Evolutionary conservation across 2,329 filamentous ascomycete species (phyloP).

Genomic region (Diaporthe velutina): DNA sequence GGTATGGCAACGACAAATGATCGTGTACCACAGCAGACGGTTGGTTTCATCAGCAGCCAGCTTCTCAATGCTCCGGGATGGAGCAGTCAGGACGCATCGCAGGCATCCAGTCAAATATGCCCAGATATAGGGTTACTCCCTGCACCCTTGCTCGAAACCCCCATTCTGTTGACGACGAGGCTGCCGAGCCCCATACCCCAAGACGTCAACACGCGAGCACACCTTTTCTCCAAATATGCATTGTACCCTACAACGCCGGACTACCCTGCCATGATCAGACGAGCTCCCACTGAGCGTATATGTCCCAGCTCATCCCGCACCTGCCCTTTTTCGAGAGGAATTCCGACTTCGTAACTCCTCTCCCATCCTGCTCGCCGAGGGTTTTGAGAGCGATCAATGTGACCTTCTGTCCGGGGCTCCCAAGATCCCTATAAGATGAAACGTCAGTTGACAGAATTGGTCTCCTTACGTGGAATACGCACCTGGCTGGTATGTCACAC

Average conservation of each 20-base stretch:
- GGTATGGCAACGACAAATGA: not conserved
- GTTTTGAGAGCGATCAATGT: conserved; percentile 71
- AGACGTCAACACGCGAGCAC: not conserved
- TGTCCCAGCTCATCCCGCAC: conserved; percentile 58
- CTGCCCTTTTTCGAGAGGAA: conserved; percentile 58
- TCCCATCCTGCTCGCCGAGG: conserved; percentile 59
- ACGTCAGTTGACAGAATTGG: conserved; percentile 10
- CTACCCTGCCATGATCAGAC: conserved; percentile 47
- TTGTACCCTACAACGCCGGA: not conserved
- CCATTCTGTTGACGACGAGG: conserved; percentile 2
- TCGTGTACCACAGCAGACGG: not conserved
- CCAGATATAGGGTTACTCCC: conserved; percentile 23
- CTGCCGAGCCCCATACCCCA: conserved; percentile 9
- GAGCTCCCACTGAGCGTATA: conserved; percentile 63
- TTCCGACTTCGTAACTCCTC: conserved; percentile 63
- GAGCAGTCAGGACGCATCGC: not conserved
- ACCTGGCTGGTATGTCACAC: conserved; percentile 75
- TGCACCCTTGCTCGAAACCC: not conserved
- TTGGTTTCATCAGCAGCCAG: conserved; percentile 21
- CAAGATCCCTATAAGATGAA: conserved; percentile 63
- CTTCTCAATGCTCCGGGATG: conserved; percentile 12
- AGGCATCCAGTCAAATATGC: not conserved
- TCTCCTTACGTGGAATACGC: not conserved
- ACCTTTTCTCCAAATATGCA: not conserved
- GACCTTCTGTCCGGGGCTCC: conserved; percentile 76